Conservation (phyloP, 2,329 filamentous ascomycete genomes). For the Macrophomina pseudophaseolina region DNA sequence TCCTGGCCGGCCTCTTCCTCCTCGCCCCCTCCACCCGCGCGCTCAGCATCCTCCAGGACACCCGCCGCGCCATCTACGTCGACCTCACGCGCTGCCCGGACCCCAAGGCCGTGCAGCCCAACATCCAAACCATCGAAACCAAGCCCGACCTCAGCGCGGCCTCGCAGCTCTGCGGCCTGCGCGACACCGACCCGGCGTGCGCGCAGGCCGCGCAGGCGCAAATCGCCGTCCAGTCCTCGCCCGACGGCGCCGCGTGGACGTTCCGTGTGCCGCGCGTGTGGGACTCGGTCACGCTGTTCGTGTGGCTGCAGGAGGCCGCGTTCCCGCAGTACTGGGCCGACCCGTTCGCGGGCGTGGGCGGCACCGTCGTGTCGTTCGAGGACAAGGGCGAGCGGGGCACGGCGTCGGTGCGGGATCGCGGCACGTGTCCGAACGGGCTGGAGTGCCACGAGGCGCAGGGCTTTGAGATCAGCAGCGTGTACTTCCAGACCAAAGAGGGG, state of each 20-base stretch:
- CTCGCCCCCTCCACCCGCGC: not conserved
- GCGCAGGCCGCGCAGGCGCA: not conserved
- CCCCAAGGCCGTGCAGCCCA: not conserved
- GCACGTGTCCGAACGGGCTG: not conserved
- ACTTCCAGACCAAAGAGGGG: not conserved
- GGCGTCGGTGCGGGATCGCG: not conserved
- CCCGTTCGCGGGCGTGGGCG: not conserved
- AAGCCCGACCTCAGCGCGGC: not conserved
- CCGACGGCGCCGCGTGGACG: not conserved
- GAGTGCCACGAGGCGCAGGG: not conserved
- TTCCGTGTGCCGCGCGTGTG: not conserved
- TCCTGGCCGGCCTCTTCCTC: not conserved
- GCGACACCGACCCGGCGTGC: not conserved
- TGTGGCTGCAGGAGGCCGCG: not conserved
- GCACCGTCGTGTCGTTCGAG: not conserved
- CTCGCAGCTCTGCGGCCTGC: not conserved
- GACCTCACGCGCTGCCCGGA: not conserved
- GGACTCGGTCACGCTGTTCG: not conserved
- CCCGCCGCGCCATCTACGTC: not conserved
- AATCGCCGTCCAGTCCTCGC: not conserved
- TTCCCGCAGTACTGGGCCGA: conserved; percentile 6
- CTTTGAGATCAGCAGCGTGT: not conserved
- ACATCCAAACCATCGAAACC: not conserved
- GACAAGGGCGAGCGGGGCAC: not conserved
- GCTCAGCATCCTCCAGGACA: not conserved